A percentile compares a stretch with the other conserved stretches of the same genome.
phyloP scores from a whole-genome alignment of 805 yeast species.

The Candida awuae region DNA sequence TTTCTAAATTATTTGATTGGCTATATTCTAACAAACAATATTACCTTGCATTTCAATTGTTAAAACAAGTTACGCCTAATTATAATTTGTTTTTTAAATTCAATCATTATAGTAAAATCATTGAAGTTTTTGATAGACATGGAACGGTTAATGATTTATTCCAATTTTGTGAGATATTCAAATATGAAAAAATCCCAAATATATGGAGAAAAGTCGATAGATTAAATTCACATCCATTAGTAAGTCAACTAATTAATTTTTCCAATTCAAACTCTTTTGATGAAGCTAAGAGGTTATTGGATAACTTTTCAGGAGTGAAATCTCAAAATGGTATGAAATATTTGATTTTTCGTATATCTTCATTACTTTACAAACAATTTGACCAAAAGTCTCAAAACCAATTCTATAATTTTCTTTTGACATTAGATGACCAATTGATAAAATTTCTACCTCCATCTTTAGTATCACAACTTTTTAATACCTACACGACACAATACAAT shows the following conservation, averaged over 20 bases:
- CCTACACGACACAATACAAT: not conserved
- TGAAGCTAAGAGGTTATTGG: not conserved
- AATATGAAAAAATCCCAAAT: slow-evolving; percentile 9
- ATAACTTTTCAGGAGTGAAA: not conserved
- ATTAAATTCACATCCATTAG: slow-evolving; percentile 1
- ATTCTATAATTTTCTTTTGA: slow-evolving; percentile 2
- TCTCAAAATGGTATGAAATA: slow-evolving; percentile 9
- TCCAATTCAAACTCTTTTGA: not conserved
- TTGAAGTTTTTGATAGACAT: slow-evolving; percentile 18
- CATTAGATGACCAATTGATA: not conserved
- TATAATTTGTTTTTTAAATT: slow-evolving; percentile 14
- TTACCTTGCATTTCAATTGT: slow-evolving; percentile 11
- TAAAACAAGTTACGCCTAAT: slow-evolving; percentile 1
- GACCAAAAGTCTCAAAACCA: slow-evolving; percentile 2
- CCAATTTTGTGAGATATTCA: slow-evolving; percentile 13
- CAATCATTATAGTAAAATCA: slow-evolving; percentile 10
- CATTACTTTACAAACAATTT: slow-evolving; percentile 4
- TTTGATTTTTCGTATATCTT: slow-evolving; percentile 4
- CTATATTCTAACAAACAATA: slow-evolving; percentile 16
- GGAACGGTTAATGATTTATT: slow-evolving; percentile 17
- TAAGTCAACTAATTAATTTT: slow-evolving; percentile 6
- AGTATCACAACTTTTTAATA: slow-evolving; percentile 1
- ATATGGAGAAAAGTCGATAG: slow-evolving; percentile 7
- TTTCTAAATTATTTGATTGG: slow-evolving; percentile 17
- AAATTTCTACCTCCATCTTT: slow-evolving; percentile 8